These are phyloP conservation scores for Xylaria hypoxylon DNA, from an alignment of 2,329 filamentous ascomycete genomes.

Conservation along the genomic window DNA sequence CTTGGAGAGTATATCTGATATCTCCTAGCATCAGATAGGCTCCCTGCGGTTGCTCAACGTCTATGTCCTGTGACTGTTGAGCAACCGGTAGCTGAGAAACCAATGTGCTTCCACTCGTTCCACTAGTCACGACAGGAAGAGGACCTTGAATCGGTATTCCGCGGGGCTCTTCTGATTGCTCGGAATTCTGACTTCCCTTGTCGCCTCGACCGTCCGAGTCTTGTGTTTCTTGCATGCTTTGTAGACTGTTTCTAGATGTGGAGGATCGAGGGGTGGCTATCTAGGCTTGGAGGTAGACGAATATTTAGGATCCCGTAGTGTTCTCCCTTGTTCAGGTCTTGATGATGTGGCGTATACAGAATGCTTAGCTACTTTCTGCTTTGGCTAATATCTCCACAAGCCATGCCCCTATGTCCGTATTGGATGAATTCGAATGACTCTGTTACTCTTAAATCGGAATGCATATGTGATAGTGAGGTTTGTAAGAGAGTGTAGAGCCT, in stretches of 20 bases:
- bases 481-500: neutral
- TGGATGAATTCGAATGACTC: neutral
- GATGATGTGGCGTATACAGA: neutral
- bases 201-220: neutral
- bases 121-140: neutral
- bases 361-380: neutral
- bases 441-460: conserved; percentile 5
- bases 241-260: neutral
- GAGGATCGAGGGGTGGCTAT: neutral
- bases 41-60: neutral
- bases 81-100: neutral
- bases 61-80: neutral
- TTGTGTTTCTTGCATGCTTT: conserved; percentile 1
- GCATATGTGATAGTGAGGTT: neutral
- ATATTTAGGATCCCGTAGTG: neutral
- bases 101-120: neutral
- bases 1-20: conserved; percentile 5
- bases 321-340: neutral
- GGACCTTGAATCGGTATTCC: neutral
- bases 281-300: neutral
- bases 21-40: conserved; percentile 11
- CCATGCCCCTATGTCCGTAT: neutral
- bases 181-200: neutral
- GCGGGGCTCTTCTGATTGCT: neutral
- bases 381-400: neutral